Percentiles rank a stretch among this genome's conserved stretches.
Evolutionary conservation across 176 grass and related monocot genomes (phyloP).

Genomic region (Rhynchospora breviuscula): DNA sequence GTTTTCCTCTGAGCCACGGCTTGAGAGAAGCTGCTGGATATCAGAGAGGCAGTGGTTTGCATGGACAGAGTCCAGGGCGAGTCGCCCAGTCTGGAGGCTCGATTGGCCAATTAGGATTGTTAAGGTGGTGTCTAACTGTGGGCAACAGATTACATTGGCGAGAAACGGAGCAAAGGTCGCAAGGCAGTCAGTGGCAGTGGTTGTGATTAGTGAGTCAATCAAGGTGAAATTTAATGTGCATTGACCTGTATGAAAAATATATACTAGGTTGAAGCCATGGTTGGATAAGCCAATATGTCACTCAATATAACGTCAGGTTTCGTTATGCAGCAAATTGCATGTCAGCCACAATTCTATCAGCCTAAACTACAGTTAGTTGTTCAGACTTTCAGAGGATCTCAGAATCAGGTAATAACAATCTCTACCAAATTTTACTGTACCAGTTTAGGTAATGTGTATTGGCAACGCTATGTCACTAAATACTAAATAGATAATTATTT

Average conservation of each 20-base stretch:
- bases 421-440: not conserved
- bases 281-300: not conserved
- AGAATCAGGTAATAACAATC: not conserved
- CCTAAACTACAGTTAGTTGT: not conserved
- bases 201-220: conserved; percentile 53
- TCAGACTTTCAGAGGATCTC: not conserved
- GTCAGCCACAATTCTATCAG: not conserved
- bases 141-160: conserved; percentile 95
- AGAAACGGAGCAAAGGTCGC: conserved; percentile 71
- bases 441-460: not conserved
- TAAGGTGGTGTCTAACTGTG: conserved; percentile 80
- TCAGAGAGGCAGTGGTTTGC: conserved; percentile 89
- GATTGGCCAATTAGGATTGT: conserved; percentile 89
- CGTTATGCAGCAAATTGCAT: not conserved
- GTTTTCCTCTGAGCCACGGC: conserved; percentile 52
- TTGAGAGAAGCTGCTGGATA: conserved; percentile 73
- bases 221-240: conserved; percentile 76
- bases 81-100: conserved; percentile 69
- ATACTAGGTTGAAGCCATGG: not conserved
- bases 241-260: conserved; percentile 34
- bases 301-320: not conserved
- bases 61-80: conserved; percentile 59
- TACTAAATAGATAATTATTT: no score
- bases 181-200: conserved; percentile 79
- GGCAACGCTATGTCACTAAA: not conserved